Conservation (phyloP, 345 rosid genomes). For the Linum tenue region DNA sequence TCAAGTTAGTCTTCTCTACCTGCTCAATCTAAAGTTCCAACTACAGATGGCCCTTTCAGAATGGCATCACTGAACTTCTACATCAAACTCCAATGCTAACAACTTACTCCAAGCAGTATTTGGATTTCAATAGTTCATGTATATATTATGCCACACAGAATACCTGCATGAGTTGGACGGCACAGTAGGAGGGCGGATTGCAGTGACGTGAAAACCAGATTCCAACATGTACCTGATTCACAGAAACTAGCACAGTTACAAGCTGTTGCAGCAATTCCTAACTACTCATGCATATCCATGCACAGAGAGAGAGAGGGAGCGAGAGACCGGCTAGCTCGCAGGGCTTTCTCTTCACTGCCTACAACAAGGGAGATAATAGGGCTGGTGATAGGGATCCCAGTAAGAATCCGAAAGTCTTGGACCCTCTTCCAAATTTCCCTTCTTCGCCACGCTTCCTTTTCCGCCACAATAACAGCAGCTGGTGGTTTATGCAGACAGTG, state of each 20-base stretch:
- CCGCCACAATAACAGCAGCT: constrained; percentile 83
- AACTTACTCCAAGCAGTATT: too few species aligned
- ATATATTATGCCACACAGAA: too few species aligned
- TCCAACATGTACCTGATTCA: constrained; percentile 50
- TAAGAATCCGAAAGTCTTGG: constrained; percentile 49
- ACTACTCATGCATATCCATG: background rate
- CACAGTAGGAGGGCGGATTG: constrained; percentile 95
- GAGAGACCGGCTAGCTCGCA: constrained; percentile 63
- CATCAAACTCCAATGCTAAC: too few species aligned
- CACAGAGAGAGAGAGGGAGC: constrained; percentile 11
- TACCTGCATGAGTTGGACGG: constrained; percentile 96
- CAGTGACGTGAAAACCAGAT: constrained; percentile 88
- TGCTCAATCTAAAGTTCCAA: too few species aligned
- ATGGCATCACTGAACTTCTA: too few species aligned
- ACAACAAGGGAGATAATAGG: constrained; percentile 80
- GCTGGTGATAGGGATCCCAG: constrained; percentile 65
- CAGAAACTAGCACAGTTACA: constrained; percentile 10
- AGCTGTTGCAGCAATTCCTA: background rate
- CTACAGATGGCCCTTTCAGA: too few species aligned
- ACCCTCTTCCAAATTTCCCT: constrained; percentile 75
- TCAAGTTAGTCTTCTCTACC: too few species aligned
- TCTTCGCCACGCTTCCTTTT: constrained; percentile 81
- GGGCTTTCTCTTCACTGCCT: constrained; percentile 81
- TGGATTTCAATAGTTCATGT: too few species aligned
- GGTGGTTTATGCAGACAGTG: constrained; percentile 21